Evolutionary conservation across 345 rosid species (phyloP).

Genomic region (Ceriops tagal): DNA sequence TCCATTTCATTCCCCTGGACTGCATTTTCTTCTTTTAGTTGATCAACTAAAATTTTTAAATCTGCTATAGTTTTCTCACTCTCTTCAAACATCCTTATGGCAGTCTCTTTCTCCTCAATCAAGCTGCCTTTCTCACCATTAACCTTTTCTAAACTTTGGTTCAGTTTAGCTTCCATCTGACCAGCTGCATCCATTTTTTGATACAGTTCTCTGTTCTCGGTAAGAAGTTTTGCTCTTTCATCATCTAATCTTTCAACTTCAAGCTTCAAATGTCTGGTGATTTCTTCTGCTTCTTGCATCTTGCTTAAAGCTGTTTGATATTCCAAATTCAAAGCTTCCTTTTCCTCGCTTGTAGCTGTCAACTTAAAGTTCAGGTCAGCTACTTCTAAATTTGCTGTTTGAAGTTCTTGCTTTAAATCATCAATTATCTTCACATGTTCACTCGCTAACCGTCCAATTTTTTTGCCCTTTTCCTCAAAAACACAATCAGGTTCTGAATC

Average conservation of each 20-base stretch:
- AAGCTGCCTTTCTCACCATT: slow-evolving; percentile 15
- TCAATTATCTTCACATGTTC: slow-evolving; percentile 43
- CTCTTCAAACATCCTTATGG: slow-evolving; percentile 30
- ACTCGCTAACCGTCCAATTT: slow-evolving; percentile 54
- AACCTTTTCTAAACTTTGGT: slow-evolving; percentile 20
- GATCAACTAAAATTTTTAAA: slow-evolving; percentile 32
- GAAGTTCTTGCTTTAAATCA: slow-evolving; percentile 57
- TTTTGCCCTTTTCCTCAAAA: slow-evolving; percentile 41
- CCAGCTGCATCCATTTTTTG: slow-evolving; percentile 43
- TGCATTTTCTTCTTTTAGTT: slow-evolving; percentile 41
- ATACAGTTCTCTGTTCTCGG: slow-evolving; percentile 46
- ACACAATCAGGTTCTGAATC: slow-evolving; percentile 62
- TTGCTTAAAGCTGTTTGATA: slow-evolving; percentile 47
- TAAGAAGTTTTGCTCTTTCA: slow-evolving; percentile 38
- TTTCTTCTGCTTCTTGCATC: slow-evolving; percentile 52
- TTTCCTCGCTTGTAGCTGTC: slow-evolving; percentile 45
- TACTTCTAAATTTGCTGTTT: slow-evolving; percentile 50
- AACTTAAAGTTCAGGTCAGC: slow-evolving; percentile 51
- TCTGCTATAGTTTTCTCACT: slow-evolving; percentile 22
- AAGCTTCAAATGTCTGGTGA: slow-evolving; percentile 44
- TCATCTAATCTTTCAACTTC: slow-evolving; percentile 45
- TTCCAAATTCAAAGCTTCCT: slow-evolving; percentile 50
- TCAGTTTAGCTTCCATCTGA: slow-evolving; percentile 39
- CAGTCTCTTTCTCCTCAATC: slow-evolving; percentile 26
- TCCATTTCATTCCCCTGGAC: slow-evolving; percentile 42